phyloP scores from a whole-genome alignment of 441 rosid species.

The Hura crepitans region DNA sequence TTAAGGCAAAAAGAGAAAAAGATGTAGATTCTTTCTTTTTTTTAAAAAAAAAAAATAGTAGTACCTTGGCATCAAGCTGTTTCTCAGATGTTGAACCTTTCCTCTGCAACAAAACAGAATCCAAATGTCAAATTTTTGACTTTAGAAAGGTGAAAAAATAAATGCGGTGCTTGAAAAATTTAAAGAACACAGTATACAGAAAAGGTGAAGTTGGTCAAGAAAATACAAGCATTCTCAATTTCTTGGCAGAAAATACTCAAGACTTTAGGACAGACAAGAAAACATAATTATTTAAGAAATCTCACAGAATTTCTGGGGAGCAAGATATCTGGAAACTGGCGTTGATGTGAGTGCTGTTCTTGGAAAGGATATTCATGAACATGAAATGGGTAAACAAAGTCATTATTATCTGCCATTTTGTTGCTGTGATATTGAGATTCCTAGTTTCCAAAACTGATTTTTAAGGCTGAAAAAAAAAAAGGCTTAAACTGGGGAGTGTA shows the following conservation, averaged over 20 bases:
- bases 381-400: constrained; percentile 30
- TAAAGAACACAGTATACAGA: too few species aligned
- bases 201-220: too few species aligned
- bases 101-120: constrained; percentile 56
- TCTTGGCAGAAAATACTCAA: constrained; percentile 7
- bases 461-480: too few species aligned
- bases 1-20: background rate
- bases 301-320: constrained; percentile 31
- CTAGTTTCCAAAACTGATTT: constrained; percentile 24
- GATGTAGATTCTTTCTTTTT: background rate
- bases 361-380: constrained; percentile 23
- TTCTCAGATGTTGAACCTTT: constrained; percentile 77
- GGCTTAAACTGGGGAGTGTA: constrained; percentile 34
- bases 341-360: too few species aligned
- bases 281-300: constrained; percentile 12
- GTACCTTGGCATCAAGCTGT: constrained; percentile 91
- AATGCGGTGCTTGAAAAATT: too few species aligned
- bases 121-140: constrained; percentile 10
- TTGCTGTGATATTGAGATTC: constrained; percentile 8
- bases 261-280: background rate
- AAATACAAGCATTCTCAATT: constrained; percentile 11
- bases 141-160: too few species aligned
- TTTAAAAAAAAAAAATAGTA: too few species aligned
- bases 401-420: constrained; percentile 31
- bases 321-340: constrained; percentile 21